Evolutionary conservation across 768 basidiomycete genomes (phyloP).

Genomic region (Leccinellum rugosiceps): DNA sequence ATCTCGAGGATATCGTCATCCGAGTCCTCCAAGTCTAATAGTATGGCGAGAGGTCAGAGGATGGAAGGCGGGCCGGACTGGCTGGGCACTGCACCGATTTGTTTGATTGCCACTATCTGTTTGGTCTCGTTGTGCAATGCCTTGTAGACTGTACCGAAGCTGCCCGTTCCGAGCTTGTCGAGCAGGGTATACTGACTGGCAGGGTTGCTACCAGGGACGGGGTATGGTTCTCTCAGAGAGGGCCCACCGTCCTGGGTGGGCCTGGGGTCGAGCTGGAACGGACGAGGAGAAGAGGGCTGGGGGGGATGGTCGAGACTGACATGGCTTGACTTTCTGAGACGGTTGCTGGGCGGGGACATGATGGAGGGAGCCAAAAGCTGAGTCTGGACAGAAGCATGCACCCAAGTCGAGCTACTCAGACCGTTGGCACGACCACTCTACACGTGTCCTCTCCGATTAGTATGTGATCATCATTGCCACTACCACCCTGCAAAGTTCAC

Average conservation of each 20-base stretch:
- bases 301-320: constrained; percentile 33
- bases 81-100: constrained; percentile 70
- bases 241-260: constrained; percentile 32
- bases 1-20: constrained; percentile 99
- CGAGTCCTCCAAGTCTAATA: constrained; percentile 91
- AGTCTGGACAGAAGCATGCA: constrained; percentile 4
- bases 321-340: constrained; percentile 38
- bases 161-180: constrained; percentile 96
- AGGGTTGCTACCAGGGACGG: constrained; percentile 74
- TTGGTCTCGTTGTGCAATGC: constrained; percentile 92
- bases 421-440: constrained; percentile 5
- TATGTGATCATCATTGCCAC: background rate
- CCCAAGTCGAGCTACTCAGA: background rate
- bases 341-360: constrained; percentile 41
- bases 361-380: constrained; percentile 23
- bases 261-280: constrained; percentile 48
- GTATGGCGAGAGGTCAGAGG: constrained; percentile 4
- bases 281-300: constrained; percentile 36
- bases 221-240: constrained; percentile 54
- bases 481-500: background rate
- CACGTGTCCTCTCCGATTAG: constrained; percentile 24
- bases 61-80: constrained; percentile 2
- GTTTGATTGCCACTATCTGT: constrained; percentile 96
- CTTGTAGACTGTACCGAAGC: constrained; percentile 97
- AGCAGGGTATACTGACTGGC: constrained; percentile 88